Conservation (phyloP, 805 yeast species). For the Saccharomycopsis sp. region DNA sequence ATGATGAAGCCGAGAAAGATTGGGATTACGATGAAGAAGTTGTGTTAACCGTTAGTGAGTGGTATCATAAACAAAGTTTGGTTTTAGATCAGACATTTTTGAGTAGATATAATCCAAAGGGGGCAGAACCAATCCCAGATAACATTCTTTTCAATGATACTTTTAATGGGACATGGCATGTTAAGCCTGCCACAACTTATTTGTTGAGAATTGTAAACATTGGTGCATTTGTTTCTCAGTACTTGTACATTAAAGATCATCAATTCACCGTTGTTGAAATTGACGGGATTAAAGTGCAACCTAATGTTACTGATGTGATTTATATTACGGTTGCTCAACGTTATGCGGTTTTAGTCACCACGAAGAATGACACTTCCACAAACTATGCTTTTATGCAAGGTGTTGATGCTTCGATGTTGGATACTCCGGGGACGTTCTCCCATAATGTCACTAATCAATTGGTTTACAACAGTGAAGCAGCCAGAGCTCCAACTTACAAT, state of each 20-base stretch:
- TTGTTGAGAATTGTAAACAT: conserved; percentile 71
- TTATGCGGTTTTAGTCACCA: conserved; percentile 69
- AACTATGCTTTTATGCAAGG: conserved; percentile 81
- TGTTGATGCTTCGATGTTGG: conserved; percentile 80
- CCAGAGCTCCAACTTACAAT: conserved; percentile 35
- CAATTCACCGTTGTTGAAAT: conserved; percentile 80
- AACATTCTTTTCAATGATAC: conserved; percentile 75
- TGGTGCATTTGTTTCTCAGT: conserved; percentile 91
- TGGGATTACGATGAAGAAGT: conserved; percentile 78
- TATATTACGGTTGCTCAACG: conserved; percentile 92
- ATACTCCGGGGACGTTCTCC: conserved; percentile 57
- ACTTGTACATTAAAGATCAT: conserved; percentile 84
- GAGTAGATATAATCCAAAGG: conserved; percentile 81
- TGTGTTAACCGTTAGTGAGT: conserved; percentile 63
- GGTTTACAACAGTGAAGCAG: conserved; percentile 45
- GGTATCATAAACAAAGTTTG: conserved; percentile 67
- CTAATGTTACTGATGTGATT: conserved; percentile 58
- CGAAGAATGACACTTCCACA: conserved; percentile 53
- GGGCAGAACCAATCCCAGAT: conserved; percentile 96
- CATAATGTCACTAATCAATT: conserved; percentile 73
- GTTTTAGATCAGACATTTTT: conserved; percentile 51
- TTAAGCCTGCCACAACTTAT: conserved; percentile 82
- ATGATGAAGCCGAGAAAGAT: conserved; percentile 41
- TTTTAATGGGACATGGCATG: conserved; percentile 64
- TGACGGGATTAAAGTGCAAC: conserved; percentile 84